Conservation (phyloP, 192 early-diverging fungal species). For the Nowakowskiella sp. region DNA sequence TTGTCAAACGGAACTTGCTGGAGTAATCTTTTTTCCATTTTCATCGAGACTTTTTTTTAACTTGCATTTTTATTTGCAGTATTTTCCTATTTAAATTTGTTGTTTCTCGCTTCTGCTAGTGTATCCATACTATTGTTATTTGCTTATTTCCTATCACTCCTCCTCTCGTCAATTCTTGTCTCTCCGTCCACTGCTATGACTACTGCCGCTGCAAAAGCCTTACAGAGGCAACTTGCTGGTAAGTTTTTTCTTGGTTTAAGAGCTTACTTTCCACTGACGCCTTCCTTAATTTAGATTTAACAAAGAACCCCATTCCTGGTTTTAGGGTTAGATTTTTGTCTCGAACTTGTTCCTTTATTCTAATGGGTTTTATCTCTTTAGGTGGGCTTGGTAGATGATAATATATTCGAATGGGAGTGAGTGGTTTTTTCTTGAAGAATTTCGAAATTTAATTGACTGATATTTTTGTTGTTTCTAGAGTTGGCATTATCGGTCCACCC, state of each 20-base stretch:
- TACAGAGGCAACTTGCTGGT: constrained; percentile 42
- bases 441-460: constrained; percentile 4
- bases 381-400: constrained; percentile 43
- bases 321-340: constrained; percentile 21
- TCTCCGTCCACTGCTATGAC: neutral
- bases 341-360: neutral
- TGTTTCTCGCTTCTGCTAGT: neutral
- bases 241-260: neutral
- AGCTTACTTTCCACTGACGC: neutral
- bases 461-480: constrained; percentile 20
- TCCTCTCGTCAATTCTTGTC: neutral
- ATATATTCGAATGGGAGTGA: constrained; percentile 48
- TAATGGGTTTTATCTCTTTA: constrained; percentile 6
- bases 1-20: no score
- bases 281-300: constrained; percentile 29
- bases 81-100: neutral
- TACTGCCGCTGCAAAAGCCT: constrained; percentile 21
- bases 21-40: no score
- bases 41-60: no score
- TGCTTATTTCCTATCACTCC: neutral
- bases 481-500: constrained; percentile 49
- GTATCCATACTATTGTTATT: neutral
- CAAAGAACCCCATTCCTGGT: constrained; percentile 42
- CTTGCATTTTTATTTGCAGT: no score
- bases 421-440: constrained; percentile 2